These are phyloP conservation scores for Phyllosticta citriasiana DNA, from an alignment of 2,329 filamentous ascomycete species.

Conservation along the genomic window DNA sequence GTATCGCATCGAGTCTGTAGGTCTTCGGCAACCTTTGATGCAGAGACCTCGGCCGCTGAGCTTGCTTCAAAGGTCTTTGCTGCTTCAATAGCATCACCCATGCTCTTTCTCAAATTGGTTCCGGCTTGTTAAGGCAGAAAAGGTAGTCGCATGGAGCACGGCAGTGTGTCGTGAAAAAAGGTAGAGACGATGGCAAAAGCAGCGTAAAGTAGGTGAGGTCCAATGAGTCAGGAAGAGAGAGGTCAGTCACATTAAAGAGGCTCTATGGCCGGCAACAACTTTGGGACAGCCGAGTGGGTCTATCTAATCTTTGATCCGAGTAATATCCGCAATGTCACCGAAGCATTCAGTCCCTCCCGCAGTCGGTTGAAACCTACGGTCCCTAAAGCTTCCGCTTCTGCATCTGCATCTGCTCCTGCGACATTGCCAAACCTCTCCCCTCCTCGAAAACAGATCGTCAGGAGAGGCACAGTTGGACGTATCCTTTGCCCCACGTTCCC, in stretches of 20 bases:
- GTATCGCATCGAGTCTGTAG: constrained; percentile 2
- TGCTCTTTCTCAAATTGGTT: not conserved
- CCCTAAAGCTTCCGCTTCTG: too few species aligned
- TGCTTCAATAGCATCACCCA: not conserved
- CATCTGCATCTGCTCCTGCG: not conserved
- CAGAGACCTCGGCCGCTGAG: not conserved
- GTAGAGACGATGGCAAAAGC: too few species aligned
- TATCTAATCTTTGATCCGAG: too few species aligned
- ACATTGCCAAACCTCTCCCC: not conserved
- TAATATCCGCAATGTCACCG: too few species aligned
- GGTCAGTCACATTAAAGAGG: too few species aligned
- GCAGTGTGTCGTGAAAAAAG: not conserved
- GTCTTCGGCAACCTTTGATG: not conserved
- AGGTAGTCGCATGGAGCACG: not conserved
- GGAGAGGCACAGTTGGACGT: not conserved
- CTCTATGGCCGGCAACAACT: too few species aligned
- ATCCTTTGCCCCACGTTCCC: not conserved
- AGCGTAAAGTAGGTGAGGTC: too few species aligned
- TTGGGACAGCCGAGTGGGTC: too few species aligned
- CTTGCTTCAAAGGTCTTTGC: not conserved
- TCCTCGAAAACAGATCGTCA: not conserved
- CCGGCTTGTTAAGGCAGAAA: not conserved
- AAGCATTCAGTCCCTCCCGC: too few species aligned
- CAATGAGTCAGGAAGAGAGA: too few species aligned
- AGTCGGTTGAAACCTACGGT: too few species aligned